Evolutionary conservation across 2,329 filamentous ascomycete genomes (phyloP).

Genomic region (Orbilia ellipsospora): DNA sequence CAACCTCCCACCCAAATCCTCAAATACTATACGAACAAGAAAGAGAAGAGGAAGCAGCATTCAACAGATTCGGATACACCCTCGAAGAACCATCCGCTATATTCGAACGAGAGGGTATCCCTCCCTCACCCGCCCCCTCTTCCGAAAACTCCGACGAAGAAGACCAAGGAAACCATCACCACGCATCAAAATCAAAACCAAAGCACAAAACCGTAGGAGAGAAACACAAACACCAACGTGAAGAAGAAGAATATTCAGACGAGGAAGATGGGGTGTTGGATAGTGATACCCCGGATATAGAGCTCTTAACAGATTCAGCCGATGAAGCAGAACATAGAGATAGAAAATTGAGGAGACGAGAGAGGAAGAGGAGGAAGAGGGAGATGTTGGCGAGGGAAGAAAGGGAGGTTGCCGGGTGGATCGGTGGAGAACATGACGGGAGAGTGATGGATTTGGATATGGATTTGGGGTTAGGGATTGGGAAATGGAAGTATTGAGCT

Average conservation of each 20-base stretch:
- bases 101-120: background rate
- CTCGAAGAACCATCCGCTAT: constrained; percentile 1
- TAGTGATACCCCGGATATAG: constrained; percentile 42
- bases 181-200: background rate
- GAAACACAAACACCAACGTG: background rate
- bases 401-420: constrained; percentile 10
- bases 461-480: too few species aligned
- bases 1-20: background rate
- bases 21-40: background rate
- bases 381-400: constrained; percentile 22
- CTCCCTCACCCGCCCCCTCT: background rate
- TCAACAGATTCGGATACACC: constrained; percentile 21
- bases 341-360: constrained; percentile 47
- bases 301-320: constrained; percentile 30
- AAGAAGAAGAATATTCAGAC: constrained; percentile 19
- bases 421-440: background rate
- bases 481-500: too few species aligned
- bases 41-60: background rate
- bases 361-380: constrained; percentile 51
- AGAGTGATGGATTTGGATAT: too few species aligned
- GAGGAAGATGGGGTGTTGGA: constrained; percentile 33
- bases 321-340: constrained; percentile 32
- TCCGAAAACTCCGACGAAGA: background rate
- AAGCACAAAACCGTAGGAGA: background rate
- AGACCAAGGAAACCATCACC: background rate